Evolutionary conservation across 805 yeast species (phyloP).

Genomic region (Pichia manshurica): DNA sequence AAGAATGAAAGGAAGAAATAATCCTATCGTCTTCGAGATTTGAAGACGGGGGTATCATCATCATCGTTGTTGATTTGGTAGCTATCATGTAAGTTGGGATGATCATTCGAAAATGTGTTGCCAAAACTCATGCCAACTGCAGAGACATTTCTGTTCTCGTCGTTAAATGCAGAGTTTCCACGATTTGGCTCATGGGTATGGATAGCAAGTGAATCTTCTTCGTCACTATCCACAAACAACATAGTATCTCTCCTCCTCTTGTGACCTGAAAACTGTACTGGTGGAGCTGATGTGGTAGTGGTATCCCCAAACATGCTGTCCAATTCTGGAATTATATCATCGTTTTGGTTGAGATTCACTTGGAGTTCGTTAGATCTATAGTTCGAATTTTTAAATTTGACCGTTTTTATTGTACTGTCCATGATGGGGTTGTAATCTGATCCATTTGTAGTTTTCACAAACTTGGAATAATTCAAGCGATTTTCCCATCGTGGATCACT

Average conservation of each 20-base stretch:
- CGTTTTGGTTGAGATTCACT: conserved; percentile 8
- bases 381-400: conserved; percentile 15
- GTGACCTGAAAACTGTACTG: no score
- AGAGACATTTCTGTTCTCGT: no score
- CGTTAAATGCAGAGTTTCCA: no score
- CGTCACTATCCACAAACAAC: conserved; percentile 14
- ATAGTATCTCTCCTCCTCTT: conserved; percentile 6
- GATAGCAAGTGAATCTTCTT: conserved; percentile 4
- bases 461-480: conserved; percentile 17
- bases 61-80: conserved; percentile 17
- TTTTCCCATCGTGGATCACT: conserved; percentile 18
- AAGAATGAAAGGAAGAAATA: conserved; percentile 64
- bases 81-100: background rate
- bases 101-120: background rate
- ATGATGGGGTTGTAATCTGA: conserved; percentile 15
- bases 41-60: conserved; percentile 29
- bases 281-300: background rate
- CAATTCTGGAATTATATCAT: conserved; percentile 13
- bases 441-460: conserved; percentile 12
- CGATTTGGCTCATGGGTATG: no score
- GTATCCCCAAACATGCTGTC: conserved; percentile 6
- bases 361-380: conserved; percentile 15
- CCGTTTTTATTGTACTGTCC: conserved; percentile 19
- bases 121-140: no score
- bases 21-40: conserved; percentile 20